Evolutionary conservation across 345 rosid species (phyloP).

Genomic region (Salix dunnii): DNA sequence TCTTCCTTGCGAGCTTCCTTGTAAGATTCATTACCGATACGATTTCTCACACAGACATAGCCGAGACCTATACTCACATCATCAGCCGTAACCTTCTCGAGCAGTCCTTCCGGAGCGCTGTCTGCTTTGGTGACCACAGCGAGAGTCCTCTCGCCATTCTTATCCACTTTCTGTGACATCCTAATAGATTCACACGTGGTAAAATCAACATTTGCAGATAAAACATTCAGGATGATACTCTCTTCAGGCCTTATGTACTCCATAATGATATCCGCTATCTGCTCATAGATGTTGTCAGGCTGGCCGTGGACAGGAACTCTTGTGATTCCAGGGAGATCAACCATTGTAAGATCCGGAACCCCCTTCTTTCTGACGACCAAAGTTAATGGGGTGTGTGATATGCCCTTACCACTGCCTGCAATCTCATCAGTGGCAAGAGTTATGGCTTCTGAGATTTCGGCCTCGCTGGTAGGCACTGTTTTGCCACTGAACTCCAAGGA

Average conservation of each 20-base stretch:
- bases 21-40: conserved; percentile 39
- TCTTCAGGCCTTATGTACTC: conserved; percentile 31
- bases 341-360: conserved; percentile 50
- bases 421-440: conserved; percentile 38
- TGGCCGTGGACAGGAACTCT: conserved; percentile 49
- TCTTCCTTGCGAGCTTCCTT: conserved; percentile 34
- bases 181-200: conserved; percentile 43
- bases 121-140: conserved; percentile 55
- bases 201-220: conserved; percentile 43
- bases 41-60: conserved; percentile 46
- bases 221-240: conserved; percentile 44
- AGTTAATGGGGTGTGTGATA: conserved; percentile 38
- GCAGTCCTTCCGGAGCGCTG: conserved; percentile 45
- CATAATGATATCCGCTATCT: too few species aligned
- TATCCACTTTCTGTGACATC: conserved; percentile 48
- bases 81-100: conserved; percentile 42
- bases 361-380: conserved; percentile 38
- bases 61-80: conserved; percentile 52
- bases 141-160: conserved; percentile 39
- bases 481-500: conserved; percentile 36
- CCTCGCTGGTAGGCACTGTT: conserved; percentile 23
- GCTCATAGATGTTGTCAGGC: conserved; percentile 33
- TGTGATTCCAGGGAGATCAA: conserved; percentile 58
- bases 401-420: conserved; percentile 46
- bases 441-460: conserved; percentile 26